Evolutionary conservation across 345 rosid genomes (phyloP).

Genomic region (Jatropha curcas): DNA sequence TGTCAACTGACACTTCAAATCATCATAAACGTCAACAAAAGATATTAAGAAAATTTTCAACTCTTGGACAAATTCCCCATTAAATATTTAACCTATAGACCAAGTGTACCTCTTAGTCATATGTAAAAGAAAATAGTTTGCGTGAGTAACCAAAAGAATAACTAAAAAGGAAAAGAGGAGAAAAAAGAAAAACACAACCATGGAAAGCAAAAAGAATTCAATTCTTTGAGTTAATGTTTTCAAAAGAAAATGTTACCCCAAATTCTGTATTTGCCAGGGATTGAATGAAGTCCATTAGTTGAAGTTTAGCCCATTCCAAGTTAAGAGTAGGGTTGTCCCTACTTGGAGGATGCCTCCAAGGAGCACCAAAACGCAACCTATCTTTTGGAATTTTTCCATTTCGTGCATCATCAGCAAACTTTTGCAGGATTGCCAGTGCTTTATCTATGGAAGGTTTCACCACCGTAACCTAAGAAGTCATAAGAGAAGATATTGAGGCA

Average conservation of each 20-base stretch:
- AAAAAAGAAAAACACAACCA: neutral
- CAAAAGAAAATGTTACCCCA: slow-evolving; percentile 48
- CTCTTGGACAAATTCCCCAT: neutral
- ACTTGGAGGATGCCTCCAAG: slow-evolving; percentile 91
- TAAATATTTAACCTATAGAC: neutral
- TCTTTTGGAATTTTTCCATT: slow-evolving; percentile 64
- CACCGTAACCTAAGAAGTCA: slow-evolving; percentile 53
- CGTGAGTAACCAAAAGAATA: neutral
- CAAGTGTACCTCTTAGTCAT: neutral
- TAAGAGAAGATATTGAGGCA: neutral
- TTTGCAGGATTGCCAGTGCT: slow-evolving; percentile 60
- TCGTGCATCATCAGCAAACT: slow-evolving; percentile 68
- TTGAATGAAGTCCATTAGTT: slow-evolving; percentile 88
- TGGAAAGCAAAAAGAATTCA: neutral
- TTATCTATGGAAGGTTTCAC: slow-evolving; percentile 95
- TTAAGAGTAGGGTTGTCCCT: slow-evolving; percentile 37
- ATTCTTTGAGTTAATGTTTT: neutral
- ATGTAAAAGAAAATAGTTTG: neutral
- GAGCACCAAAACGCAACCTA: slow-evolving; percentile 75
- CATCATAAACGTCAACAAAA: neutral
- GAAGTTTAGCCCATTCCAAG: slow-evolving; percentile 84
- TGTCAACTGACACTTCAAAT: neutral
- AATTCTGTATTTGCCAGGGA: slow-evolving; percentile 68
- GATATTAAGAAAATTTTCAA: neutral
- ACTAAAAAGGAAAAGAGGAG: neutral